Evolutionary conservation across 1,139 yeast genomes (phyloP).

Genomic region (Kluyveromyces marxianus): DNA sequence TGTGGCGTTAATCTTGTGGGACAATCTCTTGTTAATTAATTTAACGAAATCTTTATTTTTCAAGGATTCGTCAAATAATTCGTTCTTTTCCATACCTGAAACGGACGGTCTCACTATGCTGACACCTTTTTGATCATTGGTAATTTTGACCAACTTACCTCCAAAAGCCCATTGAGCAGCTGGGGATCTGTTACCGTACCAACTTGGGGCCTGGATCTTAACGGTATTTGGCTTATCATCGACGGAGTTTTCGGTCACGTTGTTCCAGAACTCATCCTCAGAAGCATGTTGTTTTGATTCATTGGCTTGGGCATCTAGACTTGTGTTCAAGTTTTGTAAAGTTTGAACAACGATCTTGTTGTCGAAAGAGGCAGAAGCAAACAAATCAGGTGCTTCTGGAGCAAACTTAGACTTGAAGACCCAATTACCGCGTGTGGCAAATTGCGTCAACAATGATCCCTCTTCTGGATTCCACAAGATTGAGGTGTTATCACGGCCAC

Average conservation of each 20-base stretch:
- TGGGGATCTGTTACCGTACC: slow-evolving; percentile 73
- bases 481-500: slow-evolving; percentile 88
- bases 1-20: slow-evolving; percentile 35
- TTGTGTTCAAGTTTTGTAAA: slow-evolving; percentile 54
- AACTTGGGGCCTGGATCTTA: slow-evolving; percentile 71
- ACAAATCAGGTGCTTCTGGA: slow-evolving; percentile 78
- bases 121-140: slow-evolving; percentile 38
- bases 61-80: slow-evolving; percentile 49
- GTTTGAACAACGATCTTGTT: slow-evolving; percentile 80
- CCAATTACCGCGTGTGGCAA: slow-evolving; percentile 93
- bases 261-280: slow-evolving; percentile 83
- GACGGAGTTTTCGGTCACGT: slow-evolving; percentile 47
- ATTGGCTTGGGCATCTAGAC: slow-evolving; percentile 33
- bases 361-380: slow-evolving; percentile 91
- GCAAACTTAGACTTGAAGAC: slow-evolving; percentile 83
- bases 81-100: slow-evolving; percentile 37
- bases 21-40: slow-evolving; percentile 47
- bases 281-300: slow-evolving; percentile 31
- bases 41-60: slow-evolving; percentile 45
- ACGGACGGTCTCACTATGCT: slow-evolving; percentile 42
- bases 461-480: slow-evolving; percentile 79
- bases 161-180: slow-evolving; percentile 86
- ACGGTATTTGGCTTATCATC: slow-evolving; percentile 32
- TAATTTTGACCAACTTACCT: slow-evolving; percentile 67
- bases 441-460: slow-evolving; percentile 69